These are phyloP conservation scores for Tarenaya hassleriana DNA, from an alignment of 345 rosid species.

Conservation along the genomic window DNA sequence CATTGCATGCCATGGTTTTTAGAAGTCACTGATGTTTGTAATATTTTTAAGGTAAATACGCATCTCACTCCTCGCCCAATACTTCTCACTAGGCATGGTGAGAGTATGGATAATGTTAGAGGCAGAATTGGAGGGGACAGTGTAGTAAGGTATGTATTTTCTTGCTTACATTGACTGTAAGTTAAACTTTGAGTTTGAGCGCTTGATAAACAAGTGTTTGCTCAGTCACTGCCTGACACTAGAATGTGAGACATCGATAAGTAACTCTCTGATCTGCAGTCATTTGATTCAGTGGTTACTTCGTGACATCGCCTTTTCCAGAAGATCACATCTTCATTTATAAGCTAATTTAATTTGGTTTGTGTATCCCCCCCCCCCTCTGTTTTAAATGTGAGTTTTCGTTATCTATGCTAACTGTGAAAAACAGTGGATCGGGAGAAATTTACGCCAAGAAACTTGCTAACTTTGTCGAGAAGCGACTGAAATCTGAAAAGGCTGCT, in stretches of 20 bases:
- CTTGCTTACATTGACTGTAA: slow-evolving; percentile 6
- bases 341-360: slow-evolving; percentile 8
- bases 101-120: slow-evolving; percentile 92
- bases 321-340: slow-evolving; percentile 6
- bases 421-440: slow-evolving; percentile 77
- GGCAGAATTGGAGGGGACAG: slow-evolving; percentile 97
- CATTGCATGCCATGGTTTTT: slow-evolving; percentile 1
- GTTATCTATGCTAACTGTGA: slow-evolving; percentile 19
- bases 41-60: slow-evolving; percentile 64
- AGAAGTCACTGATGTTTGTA: slow-evolving; percentile 8
- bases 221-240: no score
- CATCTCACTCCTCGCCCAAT: slow-evolving; percentile 99
- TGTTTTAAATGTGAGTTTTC: slow-evolving; percentile 7
- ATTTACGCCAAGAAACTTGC: slow-evolving; percentile 82
- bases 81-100: slow-evolving; percentile 97
- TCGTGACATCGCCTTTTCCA: not conserved
- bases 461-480: slow-evolving; percentile 83
- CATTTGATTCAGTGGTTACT: not conserved
- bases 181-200: slow-evolving; percentile 2
- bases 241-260: no score
- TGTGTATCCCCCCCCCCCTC: not conserved
- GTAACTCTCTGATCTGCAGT: no score
- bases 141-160: slow-evolving; percentile 53
- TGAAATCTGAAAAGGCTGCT: slow-evolving; percentile 93
- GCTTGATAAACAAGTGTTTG: no score